Percentiles rank a stretch among this genome's conserved stretches.
phyloP scores from a whole-genome alignment of 208 protist genomes.

The Leishmania aethiopica region DNA sequence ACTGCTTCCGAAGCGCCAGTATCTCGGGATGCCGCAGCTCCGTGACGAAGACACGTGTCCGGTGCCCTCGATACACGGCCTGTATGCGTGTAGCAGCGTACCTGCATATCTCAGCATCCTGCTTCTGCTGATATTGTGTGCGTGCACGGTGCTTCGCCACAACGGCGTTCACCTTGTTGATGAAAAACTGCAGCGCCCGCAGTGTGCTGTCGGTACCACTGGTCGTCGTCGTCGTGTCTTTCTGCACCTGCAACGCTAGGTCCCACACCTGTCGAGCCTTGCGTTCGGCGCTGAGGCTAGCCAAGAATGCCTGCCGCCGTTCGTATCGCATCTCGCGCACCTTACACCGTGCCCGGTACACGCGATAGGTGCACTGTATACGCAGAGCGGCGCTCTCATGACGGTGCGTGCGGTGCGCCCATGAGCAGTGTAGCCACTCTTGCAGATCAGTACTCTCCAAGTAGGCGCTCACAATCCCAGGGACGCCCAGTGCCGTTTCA shows the following conservation, averaged over 20 bases:
- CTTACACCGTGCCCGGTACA: conserved; percentile 45
- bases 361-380: conserved; percentile 82
- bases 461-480: conserved; percentile 52
- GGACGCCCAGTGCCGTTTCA: not conserved
- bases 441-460: conserved; percentile 43
- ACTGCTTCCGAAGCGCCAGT: conserved; percentile 7
- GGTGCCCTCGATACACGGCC: conserved; percentile 62
- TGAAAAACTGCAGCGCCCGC: conserved; percentile 59
- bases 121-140: conserved; percentile 19
- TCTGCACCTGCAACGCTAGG: conserved; percentile 45
- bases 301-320: conserved; percentile 41
- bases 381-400: conserved; percentile 84
- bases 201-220: conserved; percentile 19
- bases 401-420: conserved; percentile 71
- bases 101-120: conserved; percentile 31
- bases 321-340: conserved; percentile 44
- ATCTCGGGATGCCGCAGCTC: conserved; percentile 55
- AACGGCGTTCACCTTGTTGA: conserved; percentile 57
- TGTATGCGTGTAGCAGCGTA: conserved; percentile 67
- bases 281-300: conserved; percentile 47
- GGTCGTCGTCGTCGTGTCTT: conserved; percentile 13
- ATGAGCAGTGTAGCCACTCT: conserved; percentile 65
- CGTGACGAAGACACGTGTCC: conserved; percentile 30
- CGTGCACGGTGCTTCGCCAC: conserved; percentile 49
- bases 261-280: conserved; percentile 47